Percentiles rank a stretch among this genome's conserved stretches.
These are phyloP conservation scores for Suillus bovinus DNA, from an alignment of 768 basidiomycete genomes.

Conservation along the genomic window DNA sequence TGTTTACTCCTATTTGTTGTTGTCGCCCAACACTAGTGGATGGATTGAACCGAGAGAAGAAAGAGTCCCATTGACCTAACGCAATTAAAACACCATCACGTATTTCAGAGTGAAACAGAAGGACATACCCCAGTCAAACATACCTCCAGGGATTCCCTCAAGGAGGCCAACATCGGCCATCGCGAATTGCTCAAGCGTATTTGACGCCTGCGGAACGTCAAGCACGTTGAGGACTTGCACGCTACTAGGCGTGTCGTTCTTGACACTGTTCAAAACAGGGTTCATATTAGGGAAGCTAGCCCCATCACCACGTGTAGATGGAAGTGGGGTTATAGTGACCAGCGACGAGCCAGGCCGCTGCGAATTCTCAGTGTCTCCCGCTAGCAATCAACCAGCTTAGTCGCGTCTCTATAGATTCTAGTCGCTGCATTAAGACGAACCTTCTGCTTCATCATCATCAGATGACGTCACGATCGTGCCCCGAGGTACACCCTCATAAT, in stretches of 20 bases:
- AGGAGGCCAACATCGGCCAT: constrained; percentile 68
- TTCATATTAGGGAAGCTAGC: constrained; percentile 60
- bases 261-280: constrained; percentile 64
- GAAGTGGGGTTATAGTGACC: constrained; percentile 57
- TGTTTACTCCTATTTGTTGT: background rate
- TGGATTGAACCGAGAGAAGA: constrained; percentile 62
- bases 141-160: constrained; percentile 77
- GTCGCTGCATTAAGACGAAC: constrained; percentile 39
- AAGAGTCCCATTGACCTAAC: constrained; percentile 80
- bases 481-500: constrained; percentile 55
- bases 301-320: constrained; percentile 27
- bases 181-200: constrained; percentile 61
- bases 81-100: constrained; percentile 1
- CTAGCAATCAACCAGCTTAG: constrained; percentile 5
- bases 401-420: constrained; percentile 15
- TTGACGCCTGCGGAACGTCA: constrained; percentile 57
- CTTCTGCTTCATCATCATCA: constrained; percentile 50
- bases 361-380: constrained; percentile 19
- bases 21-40: constrained; percentile 12
- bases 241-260: constrained; percentile 40
- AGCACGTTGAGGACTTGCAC: constrained; percentile 80
- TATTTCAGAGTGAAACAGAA: constrained; percentile 22
- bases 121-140: constrained; percentile 84
- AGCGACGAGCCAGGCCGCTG: constrained; percentile 38
- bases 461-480: constrained; percentile 55